Conservation (phyloP, 148 eudicot species). For the Vaccinium macrocarpon region DNA sequence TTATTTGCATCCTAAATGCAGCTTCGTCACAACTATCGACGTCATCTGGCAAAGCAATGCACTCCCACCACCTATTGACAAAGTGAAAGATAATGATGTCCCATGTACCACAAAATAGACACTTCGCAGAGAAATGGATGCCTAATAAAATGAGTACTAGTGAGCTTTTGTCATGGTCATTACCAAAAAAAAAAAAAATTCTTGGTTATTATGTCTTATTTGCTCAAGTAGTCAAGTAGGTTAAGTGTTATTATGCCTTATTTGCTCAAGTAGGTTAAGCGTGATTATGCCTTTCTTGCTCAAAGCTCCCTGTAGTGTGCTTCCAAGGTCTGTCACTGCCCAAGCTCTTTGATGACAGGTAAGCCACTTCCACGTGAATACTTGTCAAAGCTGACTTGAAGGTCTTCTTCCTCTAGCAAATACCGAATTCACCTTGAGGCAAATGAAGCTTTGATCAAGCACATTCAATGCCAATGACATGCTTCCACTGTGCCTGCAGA, state of each 20-base stretch:
- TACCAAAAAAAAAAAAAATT: no score
- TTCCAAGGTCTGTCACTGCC: no score
- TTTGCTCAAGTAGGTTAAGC: neutral
- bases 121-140: neutral
- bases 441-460: neutral
- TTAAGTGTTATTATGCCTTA: neutral
- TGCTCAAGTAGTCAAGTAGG: neutral
- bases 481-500: neutral
- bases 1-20: slow-evolving; percentile 72
- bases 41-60: slow-evolving; percentile 88
- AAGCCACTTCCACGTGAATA: neutral
- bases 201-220: neutral
- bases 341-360: no score
- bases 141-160: neutral
- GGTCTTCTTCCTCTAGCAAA: neutral
- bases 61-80: slow-evolving; percentile 95
- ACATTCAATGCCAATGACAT: neutral
- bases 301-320: neutral
- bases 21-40: slow-evolving; percentile 61
- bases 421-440: neutral
- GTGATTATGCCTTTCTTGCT: neutral
- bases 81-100: neutral
- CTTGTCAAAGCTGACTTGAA: neutral
- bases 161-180: neutral
- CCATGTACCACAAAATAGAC: neutral